Evolutionary conservation across 768 basidiomycete species (phyloP), one percentile per base, ranked within the genome.

Genomic region (Holtermannia corniformis): DNA sequence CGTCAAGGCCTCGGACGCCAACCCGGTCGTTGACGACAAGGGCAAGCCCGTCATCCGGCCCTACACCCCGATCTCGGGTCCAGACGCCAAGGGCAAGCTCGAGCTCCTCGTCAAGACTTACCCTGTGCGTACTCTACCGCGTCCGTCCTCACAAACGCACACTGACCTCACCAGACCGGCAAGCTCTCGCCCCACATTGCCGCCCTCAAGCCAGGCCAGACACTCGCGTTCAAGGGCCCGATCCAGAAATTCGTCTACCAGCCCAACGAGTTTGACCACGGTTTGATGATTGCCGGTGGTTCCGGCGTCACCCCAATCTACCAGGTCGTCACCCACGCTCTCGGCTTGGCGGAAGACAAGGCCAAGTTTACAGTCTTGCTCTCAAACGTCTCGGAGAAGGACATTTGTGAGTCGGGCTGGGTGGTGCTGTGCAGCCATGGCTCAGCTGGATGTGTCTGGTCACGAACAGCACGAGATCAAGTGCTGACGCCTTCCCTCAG

Each of bases 331-430:
- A 77, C 77, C 42, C 81, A 90, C 68, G 84, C 87, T 7, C 80
- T 84, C 53, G 61, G 56, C 48, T 52, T 75, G 45, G 72, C 81
- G 0, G 83, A 87, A 64, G 95, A 97, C 81, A 88, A 83, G 76
- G 96, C 95, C 56, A 90, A 90, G 64, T 95, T 88, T 77, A 93
- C 84, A 44, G 78, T 97, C 51, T 75, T 99, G 62, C 97, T 86
- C 74, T 83, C 87, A 37, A 97, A 97, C 72, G 79, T 90, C 37
- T 81, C 88, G 13, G 87, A 90, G 68, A 77, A 80, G 49, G 95
- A 99, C 68, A 95, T 99, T 56, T 82, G 83, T 49, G 79, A 85
- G 65, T 82, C 85, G 61, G 78, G 89, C n/a, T n/a, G n/a, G n/a
- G n/a, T n/a, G n/a, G n/a, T 57, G 86, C n/a, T n/a, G n/a, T n/a